These are phyloP conservation scores for Neonectria neomacrospora DNA, from an alignment of 2,329 filamentous ascomycete species.

Conservation along the genomic window DNA sequence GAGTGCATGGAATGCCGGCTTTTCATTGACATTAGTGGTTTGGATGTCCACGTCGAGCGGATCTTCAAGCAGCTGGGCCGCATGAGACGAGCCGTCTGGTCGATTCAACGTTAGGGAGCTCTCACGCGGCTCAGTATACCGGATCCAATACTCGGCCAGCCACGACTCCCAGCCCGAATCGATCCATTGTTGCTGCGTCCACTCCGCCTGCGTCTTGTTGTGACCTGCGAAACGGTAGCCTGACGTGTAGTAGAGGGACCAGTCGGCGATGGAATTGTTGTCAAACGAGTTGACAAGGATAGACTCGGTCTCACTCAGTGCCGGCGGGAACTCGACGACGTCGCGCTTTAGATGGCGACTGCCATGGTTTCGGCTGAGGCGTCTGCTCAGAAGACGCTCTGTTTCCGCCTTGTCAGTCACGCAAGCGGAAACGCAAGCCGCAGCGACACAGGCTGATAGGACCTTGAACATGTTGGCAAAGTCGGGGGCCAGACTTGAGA, in stretches of 20 bases:
- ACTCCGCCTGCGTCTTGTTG: slow-evolving; percentile 34
- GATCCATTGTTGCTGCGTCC: slow-evolving; percentile 37
- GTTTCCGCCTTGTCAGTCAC: slow-evolving; percentile 31
- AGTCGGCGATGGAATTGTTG: slow-evolving; percentile 31
- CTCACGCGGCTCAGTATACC: slow-evolving; percentile 34
- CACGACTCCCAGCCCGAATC: slow-evolving; percentile 34
- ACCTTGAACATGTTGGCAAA: slow-evolving; percentile 22
- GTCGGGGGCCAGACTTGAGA: neutral
- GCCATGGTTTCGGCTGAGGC: neutral
- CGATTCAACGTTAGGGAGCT: slow-evolving; percentile 32
- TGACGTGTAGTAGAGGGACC: slow-evolving; percentile 37
- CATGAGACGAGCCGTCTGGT: slow-evolving; percentile 24
- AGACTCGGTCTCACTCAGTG: slow-evolving; percentile 18
- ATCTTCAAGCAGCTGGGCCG: slow-evolving; percentile 33
- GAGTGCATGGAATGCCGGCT: slow-evolving; percentile 27
- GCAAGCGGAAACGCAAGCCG: slow-evolving; percentile 33
- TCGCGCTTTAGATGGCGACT: slow-evolving; percentile 28
- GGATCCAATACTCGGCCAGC: slow-evolving; percentile 38
- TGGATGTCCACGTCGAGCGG: slow-evolving; percentile 28
- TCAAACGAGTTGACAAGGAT: slow-evolving; percentile 35
- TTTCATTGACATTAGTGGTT: slow-evolving; percentile 21
- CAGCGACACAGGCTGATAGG: slow-evolving; percentile 26
- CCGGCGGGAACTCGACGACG: slow-evolving; percentile 7
- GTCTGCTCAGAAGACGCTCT: slow-evolving; percentile 14
- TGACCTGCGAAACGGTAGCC: slow-evolving; percentile 34